Evolutionary conservation across 169 alveolate genomes (phyloP).

Genomic region (Plasmodium knowlesi): DNA sequence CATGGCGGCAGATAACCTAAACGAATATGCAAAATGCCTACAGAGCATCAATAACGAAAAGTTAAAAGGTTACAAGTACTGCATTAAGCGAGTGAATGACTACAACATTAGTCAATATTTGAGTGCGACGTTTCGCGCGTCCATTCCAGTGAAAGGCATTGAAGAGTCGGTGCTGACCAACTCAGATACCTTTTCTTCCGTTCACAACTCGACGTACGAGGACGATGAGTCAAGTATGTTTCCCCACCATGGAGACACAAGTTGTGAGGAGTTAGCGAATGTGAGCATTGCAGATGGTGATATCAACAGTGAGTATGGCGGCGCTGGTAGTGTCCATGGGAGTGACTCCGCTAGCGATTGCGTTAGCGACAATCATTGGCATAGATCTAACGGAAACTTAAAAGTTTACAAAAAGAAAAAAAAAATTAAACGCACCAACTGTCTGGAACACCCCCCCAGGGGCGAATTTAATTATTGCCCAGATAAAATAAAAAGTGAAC

Average conservation of each 20-base stretch:
- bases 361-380: not conserved
- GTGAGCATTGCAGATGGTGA: not conserved
- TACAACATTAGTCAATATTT: constrained; percentile 50
- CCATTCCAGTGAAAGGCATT: constrained; percentile 41
- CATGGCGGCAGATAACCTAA: constrained; percentile 51
- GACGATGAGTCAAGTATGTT: constrained; percentile 24
- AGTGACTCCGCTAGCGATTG: too few relatives aligned
- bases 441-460: not conserved
- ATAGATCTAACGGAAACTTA: not conserved
- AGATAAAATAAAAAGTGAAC: constrained; percentile 31
- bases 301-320: not conserved
- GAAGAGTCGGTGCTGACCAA: constrained; percentile 49
- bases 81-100: constrained; percentile 53
- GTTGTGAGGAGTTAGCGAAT: constrained; percentile 4
- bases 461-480: not conserved
- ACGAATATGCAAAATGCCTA: constrained; percentile 60
- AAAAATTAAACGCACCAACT: constrained; percentile 6
- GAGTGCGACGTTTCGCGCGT: constrained; percentile 30
- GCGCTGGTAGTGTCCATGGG: too few relatives aligned
- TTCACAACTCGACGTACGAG: constrained; percentile 20
- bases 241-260: constrained; percentile 5
- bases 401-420: constrained; percentile 26
- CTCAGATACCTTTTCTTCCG: constrained; percentile 66
- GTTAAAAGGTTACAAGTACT: constrained; percentile 30
- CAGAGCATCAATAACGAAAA: constrained; percentile 51